Base-by-base conservation (phyloP, 1,284 basidiomycete species). In the Moniliophthora roreri region DNA sequence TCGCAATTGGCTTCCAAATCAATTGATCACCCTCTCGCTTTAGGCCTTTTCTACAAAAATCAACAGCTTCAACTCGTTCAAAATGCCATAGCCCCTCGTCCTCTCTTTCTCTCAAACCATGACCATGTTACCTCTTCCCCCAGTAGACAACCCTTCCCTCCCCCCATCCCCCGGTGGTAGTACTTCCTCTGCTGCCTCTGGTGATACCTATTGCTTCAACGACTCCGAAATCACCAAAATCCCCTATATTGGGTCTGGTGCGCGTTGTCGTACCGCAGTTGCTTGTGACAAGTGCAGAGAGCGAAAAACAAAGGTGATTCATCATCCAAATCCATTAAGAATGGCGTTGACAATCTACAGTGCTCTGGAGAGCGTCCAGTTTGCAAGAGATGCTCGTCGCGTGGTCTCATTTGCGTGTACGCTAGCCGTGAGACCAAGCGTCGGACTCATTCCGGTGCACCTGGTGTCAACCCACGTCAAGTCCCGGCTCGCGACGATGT, bases 221-320 rank as follows among this genome's bases (percentile, higher is more conserved):
- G 41, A 46, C 11, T 32, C 28, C 11, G 44, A 46, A 16, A 13
- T 40, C 3, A 16, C 44, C 2, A 46, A 32, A 46, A 32, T 32
- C 44, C 26, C 44, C 23, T 46, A 46, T n/a, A 11, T 32, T 4
- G 24, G 11, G 15, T 28, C 44, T 26, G 44, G 24, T 15, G 44
- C 44, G 18, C 44, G 44, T 13, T 46, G 44, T n/a, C 24, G 44
- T 28, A 46, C 44, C 11, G 24, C 44, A 15, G 44, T 46, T 18
- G 44, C 44, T 5, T 46, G 44, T 24, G 44, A 46, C 24, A 46
- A 46, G 18, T 46, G 44, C 28, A 26, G 44, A 46, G 44, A 46
- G 24, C 44, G 44, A 5, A 46, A 46, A 46, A 46, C 44, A 9
- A 46, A 46, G 24, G 44, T 46, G 8, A 4, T 32, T 8, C 9